Base-by-base conservation (phyloP, 345 rosid genomes). In the Camelina sativa region DNA sequence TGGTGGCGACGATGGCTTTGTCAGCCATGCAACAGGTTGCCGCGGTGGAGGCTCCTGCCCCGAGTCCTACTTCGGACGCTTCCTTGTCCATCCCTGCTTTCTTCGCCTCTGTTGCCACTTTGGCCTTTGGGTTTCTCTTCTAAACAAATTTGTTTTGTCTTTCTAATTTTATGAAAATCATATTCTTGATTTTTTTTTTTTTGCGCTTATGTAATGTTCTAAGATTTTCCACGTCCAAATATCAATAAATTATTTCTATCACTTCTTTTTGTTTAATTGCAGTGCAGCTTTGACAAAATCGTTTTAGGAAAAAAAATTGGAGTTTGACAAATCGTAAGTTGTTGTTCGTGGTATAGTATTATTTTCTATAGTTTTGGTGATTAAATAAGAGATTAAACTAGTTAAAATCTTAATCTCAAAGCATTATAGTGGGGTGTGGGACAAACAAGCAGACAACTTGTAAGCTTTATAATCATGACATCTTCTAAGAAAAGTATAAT, bases 21-120 rank as follows among this genome's bases (percentile, higher is more conserved):
- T 69, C 75, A 13, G 57, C 75, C 37, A 20, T 76, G 58, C 64
- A 74, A 44, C 74, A 61, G 38, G 69, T 65, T 51, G 74, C 65
- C 37, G 74, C 79, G n/a, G 69, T 63, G 55, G 74, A 76, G 12
- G 79, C 79, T 41, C 74, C 79, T 13, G 79, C 79, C 8, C 79
- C 74, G 7, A 76, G 74, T 55, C 79, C 74, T 62, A 56, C 79
- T 62, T 76, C 79, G 16, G 79, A 68, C 30, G 79, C 79, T 68
- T 69, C 69, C 17, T 32, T 46, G 38, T 62, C 44, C 69, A 62
- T 76, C 13, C 69, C 79, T 0, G 15, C 64, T 43, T 28, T 76
- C 20, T 37, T 76, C 15, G 74, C 64, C 7, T 12, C 69, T 23
- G 46, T 68, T 20, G 57, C 40, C 62, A 46, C 69, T 62, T 41